Percentiles rank a stretch among this genome's conserved stretches.
These are phyloP conservation scores for Backusella luteola DNA, from an alignment of 192 early-diverging fungal genomes.

Conservation along the genomic window DNA sequence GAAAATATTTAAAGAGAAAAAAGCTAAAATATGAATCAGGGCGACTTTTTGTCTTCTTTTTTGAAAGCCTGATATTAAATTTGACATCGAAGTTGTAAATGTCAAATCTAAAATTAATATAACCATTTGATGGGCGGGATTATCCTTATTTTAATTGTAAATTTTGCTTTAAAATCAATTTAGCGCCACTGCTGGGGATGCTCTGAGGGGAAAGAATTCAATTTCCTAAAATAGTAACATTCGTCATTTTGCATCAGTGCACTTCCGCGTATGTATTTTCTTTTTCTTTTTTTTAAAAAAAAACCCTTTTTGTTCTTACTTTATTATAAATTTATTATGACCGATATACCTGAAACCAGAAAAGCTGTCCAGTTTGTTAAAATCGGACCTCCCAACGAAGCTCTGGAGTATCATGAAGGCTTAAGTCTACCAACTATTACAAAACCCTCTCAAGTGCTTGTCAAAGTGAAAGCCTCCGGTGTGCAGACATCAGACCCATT, in stretches of 20 bases:
- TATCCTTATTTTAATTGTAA: too few species aligned
- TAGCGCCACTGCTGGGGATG: too few species aligned
- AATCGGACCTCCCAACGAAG: conserved; percentile 3
- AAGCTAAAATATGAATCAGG: too few species aligned
- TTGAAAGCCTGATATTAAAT: too few species aligned
- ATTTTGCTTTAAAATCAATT: too few species aligned
- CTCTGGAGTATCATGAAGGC: not conserved
- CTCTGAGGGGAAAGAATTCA: not conserved
- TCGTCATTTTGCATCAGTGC: not conserved
- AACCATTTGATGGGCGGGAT: too few species aligned
- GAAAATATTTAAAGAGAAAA: too few species aligned
- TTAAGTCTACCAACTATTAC: conserved; percentile 8
- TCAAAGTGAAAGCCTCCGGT: conserved; percentile 23
- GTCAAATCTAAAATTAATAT: too few species aligned
- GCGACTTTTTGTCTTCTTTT: too few species aligned
- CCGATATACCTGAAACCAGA: conserved; percentile 16
- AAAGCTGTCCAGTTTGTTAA: conserved; percentile 11
- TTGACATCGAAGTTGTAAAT: too few species aligned
- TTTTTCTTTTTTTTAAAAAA: not conserved
- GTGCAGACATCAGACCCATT: conserved; percentile 26
- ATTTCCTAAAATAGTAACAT: not conserved
- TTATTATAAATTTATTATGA: not conserved
- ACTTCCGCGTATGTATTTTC: not conserved
- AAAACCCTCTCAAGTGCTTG: conserved; percentile 4
- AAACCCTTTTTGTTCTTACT: not conserved